phyloP scores from a whole-genome alignment of 2,329 filamentous ascomycete species.

The Colletotrichum zoysiae region DNA sequence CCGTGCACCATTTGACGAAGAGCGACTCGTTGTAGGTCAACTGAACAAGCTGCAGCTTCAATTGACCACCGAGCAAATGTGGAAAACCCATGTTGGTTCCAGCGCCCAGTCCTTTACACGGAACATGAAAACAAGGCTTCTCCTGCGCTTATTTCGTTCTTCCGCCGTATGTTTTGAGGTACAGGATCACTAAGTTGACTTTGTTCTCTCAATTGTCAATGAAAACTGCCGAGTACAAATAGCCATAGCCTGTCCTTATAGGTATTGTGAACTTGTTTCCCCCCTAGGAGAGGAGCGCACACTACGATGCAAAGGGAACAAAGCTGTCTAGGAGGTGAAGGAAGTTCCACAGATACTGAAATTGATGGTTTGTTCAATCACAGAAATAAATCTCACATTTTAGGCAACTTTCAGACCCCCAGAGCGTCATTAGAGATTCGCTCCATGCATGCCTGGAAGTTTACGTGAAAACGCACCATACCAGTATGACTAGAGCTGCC shows the following conservation, averaged over 20 bases:
- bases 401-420: not conserved
- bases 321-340: not conserved
- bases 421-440: no score
- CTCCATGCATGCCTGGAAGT: not conserved
- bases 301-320: not conserved
- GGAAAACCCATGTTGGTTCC: no score
- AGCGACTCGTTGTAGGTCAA: not conserved
- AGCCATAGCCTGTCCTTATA: not conserved
- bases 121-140: no score
- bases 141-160: no score
- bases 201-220: no score
- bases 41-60: not conserved
- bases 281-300: not conserved
- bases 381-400: not conserved
- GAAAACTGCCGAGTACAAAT: no score
- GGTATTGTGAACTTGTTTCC: not conserved
- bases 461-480: not conserved
- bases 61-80: no score
- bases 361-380: not conserved
- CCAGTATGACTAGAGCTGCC: not conserved
- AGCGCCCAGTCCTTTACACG: no score
- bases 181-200: no score
- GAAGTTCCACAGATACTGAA: accelerated
- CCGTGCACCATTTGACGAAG: not conserved
- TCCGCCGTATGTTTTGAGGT: no score